A percentile compares a stretch with the other conserved stretches of the same genome.
These are phyloP conservation scores for Cytidiella melzeri DNA, from an alignment of 768 basidiomycete genomes.

Conservation along the genomic window DNA sequence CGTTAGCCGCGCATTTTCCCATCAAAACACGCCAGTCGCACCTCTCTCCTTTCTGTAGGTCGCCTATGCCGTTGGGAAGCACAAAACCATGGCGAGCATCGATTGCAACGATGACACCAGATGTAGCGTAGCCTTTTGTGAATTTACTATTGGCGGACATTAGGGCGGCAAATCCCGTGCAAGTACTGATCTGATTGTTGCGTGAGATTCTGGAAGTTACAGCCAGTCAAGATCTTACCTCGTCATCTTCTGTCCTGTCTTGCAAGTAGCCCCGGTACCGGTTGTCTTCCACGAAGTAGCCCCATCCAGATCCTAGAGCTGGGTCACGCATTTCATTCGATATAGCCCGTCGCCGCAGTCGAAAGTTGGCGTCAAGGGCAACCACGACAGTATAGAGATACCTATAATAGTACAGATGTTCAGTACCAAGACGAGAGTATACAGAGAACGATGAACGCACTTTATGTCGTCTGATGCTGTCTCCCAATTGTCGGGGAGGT, in stretches of 20 bases:
- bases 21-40: slow-evolving; percentile 3
- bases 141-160: neutral
- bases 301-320: slow-evolving; percentile 19
- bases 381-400: slow-evolving; percentile 22
- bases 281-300: slow-evolving; percentile 21
- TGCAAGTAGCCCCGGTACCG: slow-evolving; percentile 17
- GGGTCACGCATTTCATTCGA: slow-evolving; percentile 15
- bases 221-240: slow-evolving; percentile 12
- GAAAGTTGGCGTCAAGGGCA: slow-evolving; percentile 26
- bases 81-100: slow-evolving; percentile 21
- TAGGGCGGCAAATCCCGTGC: slow-evolving; percentile 15
- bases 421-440: neutral
- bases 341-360: slow-evolving; percentile 17
- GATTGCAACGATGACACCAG: slow-evolving; percentile 9
- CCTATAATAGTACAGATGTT: slow-evolving; percentile 11
- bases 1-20: neutral
- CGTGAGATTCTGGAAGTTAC: slow-evolving; percentile 8
- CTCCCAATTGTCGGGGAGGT: slow-evolving; percentile 17
- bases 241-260: slow-evolving; percentile 10
- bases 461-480: slow-evolving; percentile 4
- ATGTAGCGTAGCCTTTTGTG: neutral
- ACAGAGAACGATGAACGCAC: slow-evolving; percentile 10
- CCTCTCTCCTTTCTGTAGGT: slow-evolving; percentile 23
- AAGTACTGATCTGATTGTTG: slow-evolving; percentile 11
- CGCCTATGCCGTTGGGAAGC: slow-evolving; percentile 17